These are phyloP conservation scores for Aotearoamyces nothofagi DNA, from an alignment of 2,329 filamentous ascomycete species.

Conservation along the genomic window DNA sequence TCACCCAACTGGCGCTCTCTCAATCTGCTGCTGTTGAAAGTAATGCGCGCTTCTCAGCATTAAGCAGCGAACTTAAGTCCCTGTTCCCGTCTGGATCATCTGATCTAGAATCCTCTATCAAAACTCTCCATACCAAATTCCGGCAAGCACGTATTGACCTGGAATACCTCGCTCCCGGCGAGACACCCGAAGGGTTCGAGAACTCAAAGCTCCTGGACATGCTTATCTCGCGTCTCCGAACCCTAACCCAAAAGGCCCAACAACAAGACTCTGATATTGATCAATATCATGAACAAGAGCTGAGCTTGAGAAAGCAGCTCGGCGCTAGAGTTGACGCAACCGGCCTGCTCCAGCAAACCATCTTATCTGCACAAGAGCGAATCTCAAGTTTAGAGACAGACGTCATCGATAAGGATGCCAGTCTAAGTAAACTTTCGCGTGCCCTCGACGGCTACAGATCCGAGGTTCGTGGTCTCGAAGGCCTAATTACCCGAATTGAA, in stretches of 20 bases:
- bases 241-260: constrained; percentile 28
- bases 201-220: constrained; percentile 38
- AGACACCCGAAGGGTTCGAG: constrained; percentile 32
- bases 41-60: constrained; percentile 31
- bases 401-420: constrained; percentile 23
- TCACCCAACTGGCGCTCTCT: constrained; percentile 17
- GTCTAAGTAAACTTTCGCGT: constrained; percentile 32
- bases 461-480: constrained; percentile 38
- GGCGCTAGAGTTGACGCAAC: constrained; percentile 34
- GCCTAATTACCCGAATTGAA: constrained; percentile 33
- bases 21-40: constrained; percentile 15
- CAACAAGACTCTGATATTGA: constrained; percentile 39
- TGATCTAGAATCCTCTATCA: constrained; percentile 19
- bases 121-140: constrained; percentile 32
- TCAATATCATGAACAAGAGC: constrained; percentile 42
- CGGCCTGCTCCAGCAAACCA: constrained; percentile 29
- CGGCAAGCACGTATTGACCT: constrained; percentile 42
- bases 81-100: constrained; percentile 37
- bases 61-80: constrained; percentile 28
- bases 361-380: constrained; percentile 13
- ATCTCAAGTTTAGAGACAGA: constrained; percentile 10
- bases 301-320: constrained; percentile 39
- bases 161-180: constrained; percentile 45
- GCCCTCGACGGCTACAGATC: constrained; percentile 36
- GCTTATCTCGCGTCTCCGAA: constrained; percentile 32